Evolutionary conservation across 495 filamentous ascomycete genomes (phyloP).

Genomic region (Trichoderma gamsii): DNA sequence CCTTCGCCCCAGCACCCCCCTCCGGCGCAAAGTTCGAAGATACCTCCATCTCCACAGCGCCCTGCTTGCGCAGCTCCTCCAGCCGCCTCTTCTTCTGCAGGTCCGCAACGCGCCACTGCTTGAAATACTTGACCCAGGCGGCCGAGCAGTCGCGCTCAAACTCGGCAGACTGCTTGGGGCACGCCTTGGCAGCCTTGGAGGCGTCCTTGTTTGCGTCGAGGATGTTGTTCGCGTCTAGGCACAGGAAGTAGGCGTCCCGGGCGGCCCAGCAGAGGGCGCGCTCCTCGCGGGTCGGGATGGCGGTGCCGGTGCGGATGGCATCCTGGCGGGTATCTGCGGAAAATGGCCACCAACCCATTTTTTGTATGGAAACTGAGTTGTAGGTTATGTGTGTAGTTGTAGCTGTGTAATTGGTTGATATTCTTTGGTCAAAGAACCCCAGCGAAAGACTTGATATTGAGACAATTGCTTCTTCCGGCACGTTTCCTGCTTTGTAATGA

Average conservation of each 20-base stretch:
- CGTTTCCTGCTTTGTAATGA: neutral
- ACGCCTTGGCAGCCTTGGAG: conserved; percentile 56
- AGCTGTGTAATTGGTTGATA: neutral
- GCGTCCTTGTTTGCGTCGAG: conserved; percentile 74
- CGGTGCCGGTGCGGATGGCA: conserved; percentile 52
- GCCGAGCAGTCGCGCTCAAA: conserved; percentile 71
- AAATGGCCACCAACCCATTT: conserved; percentile 43
- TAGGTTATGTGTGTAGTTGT: neutral
- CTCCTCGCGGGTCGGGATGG: conserved; percentile 70
- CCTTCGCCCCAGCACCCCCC: conserved; percentile 12
- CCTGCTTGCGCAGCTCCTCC: conserved; percentile 71
- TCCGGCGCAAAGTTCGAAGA: conserved; percentile 24
- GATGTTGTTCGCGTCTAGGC: conserved; percentile 74
- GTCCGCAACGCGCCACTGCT: conserved; percentile 89
- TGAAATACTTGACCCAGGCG: conserved; percentile 76
- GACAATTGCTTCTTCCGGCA: neutral
- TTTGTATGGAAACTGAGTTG: neutral
- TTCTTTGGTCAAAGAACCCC: neutral
- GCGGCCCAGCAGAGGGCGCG: conserved; percentile 79
- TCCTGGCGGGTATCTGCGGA: conserved; percentile 38
- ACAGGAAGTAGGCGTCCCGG: conserved; percentile 78
- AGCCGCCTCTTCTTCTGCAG: conserved; percentile 74
- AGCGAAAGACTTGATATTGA: neutral
- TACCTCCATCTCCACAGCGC: conserved; percentile 56
- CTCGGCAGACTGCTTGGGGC: conserved; percentile 54